Evolutionary conservation across 345 rosid species (phyloP).

Genomic region (Gossypioides kirkii): DNA sequence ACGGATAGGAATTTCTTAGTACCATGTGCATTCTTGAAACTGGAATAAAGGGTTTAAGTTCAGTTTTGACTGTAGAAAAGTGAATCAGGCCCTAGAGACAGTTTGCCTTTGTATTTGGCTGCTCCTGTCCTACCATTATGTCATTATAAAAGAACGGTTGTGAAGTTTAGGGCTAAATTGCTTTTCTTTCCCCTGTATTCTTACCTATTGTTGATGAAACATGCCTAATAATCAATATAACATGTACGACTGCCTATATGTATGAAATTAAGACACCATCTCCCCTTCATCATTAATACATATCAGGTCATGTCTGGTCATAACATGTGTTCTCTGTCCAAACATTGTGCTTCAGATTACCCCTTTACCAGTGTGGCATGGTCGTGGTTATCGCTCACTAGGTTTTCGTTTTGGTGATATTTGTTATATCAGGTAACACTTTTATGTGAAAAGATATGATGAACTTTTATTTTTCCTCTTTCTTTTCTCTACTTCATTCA

Average conservation of each 20-base stretch:
- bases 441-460: not conserved
- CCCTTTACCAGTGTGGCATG: slow-evolving; percentile 97
- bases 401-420: slow-evolving; percentile 84
- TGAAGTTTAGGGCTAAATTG: not conserved
- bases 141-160: not conserved
- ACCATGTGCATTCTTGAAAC: not conserved
- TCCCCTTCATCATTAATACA: not conserved
- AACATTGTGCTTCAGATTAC: slow-evolving; percentile 46
- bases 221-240: not conserved
- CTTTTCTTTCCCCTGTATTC: not conserved
- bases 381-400: slow-evolving; percentile 71
- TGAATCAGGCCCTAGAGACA: not conserved
- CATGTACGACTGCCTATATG: not conserved
- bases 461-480: not conserved
- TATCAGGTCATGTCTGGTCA: not conserved
- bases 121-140: not conserved
- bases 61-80: slow-evolving; percentile 3
- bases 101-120: not conserved
- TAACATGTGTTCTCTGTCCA: slow-evolving; percentile 1
- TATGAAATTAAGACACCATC: not conserved
- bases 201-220: not conserved
- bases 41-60: not conserved
- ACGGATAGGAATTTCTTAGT: not conserved
- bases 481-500: not conserved
- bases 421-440: slow-evolving; percentile 76